Base-by-base conservation (phyloP, 176 grass and related monocot genomes). In the Triticum urartu region DNA sequence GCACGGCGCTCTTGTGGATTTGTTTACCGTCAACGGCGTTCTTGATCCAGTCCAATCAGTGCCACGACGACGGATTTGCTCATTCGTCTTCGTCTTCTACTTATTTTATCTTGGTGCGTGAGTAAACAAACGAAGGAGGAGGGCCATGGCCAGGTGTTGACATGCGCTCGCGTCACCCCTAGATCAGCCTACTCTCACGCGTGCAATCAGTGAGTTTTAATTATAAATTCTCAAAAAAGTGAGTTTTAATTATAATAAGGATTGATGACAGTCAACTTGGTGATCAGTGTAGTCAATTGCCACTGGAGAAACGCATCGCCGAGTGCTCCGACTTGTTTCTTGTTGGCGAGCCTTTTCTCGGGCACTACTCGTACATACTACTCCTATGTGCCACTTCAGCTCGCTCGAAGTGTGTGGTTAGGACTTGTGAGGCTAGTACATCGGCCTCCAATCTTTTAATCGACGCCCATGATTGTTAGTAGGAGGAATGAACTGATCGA, bases 141-240 rank as follows among this genome's bases (percentile, higher is more conserved):
- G 52, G 10, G 14, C 30, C 38, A 81, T 74, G 8, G 12, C 36
- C 38, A 18, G 68, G 72, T 5, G 75, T 52, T 84, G 74, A 88
- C 87, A 72, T 30, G 32, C 81, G 43, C 35, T 63, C 72, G 54
- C 78, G 62, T 90, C 72, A 86, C 72, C 18, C 52, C 69, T 48
- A 71, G 62, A 15, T 82, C 71, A 82, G 36, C 75, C 22, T 21
- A 24, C 32, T 80, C 40, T 74, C 34, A 25, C 21, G 4, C 7
- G 24, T 9, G 34, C 32, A 43, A 85, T 4, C 77, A 86, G 25
- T 5, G 18, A 14, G 8, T 22, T 10, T 59, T 20, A 14, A 1
- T 52, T 12, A 12, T 47, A 47, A 13, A 30, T 30, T 30, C 28
- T 30, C 28, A 30, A 30, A 30, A 30, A 30, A 86, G 25, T 5